A percentile compares a stretch with the other conserved stretches of the same genome.
phyloP scores from a whole-genome alignment of 192 early-diverging fungal genomes.

The Coemansia sp. region DNA sequence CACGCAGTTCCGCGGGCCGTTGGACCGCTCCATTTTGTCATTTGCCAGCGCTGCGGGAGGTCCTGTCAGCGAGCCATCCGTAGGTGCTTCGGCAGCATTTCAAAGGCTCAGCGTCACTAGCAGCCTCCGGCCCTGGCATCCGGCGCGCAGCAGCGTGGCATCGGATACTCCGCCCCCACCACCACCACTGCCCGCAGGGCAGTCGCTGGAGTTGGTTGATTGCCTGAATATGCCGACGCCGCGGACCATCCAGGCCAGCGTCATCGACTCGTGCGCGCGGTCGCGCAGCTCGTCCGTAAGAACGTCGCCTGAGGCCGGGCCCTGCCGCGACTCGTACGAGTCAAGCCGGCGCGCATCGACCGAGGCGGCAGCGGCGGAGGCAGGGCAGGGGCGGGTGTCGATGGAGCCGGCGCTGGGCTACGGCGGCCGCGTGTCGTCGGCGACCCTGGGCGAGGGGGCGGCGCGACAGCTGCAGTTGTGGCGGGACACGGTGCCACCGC shows the following conservation, averaged over 20 bases:
- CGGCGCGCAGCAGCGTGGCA: conserved; percentile 14
- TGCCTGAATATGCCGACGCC: not conserved
- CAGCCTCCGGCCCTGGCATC: conserved; percentile 9
- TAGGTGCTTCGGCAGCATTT: not conserved
- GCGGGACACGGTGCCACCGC: conserved; percentile 43
- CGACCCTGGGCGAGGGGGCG: conserved; percentile 4
- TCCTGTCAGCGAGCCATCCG: not conserved
- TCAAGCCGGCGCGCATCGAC: not conserved
- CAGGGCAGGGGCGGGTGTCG: not conserved
- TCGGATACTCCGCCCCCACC: not conserved
- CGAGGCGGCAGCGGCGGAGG: not conserved
- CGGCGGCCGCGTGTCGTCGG: conserved; percentile 11
- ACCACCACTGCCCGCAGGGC: no score
- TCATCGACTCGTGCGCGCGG: not conserved
- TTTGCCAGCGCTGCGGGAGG: conserved; percentile 9
- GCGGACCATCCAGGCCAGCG: not conserved
- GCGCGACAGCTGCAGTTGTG: conserved; percentile 45
- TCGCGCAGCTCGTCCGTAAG: not conserved
- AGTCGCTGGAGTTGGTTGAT: not conserved
- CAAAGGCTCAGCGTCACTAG: not conserved
- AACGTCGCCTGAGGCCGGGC: not conserved
- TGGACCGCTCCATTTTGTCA: conserved; percentile 24
- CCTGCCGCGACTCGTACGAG: not conserved
- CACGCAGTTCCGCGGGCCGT: conserved; percentile 13
- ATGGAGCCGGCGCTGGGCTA: not conserved